Evolutionary conservation across 1,284 basidiomycete genomes (phyloP).

Genomic region (Spongiforma sp.): DNA sequence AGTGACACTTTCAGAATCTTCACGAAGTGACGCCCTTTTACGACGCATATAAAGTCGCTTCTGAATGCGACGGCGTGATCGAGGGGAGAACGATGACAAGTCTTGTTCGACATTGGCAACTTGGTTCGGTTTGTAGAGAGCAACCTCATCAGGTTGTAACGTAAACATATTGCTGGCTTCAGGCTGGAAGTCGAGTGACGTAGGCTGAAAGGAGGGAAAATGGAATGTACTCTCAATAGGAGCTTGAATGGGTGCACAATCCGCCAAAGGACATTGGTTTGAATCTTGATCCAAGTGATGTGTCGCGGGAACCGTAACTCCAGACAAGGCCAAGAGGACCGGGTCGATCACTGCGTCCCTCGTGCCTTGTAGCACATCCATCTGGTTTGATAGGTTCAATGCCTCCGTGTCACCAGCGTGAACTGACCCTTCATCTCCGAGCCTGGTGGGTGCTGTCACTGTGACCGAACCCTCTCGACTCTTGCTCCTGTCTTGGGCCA

Average conservation of each 20-base stretch:
- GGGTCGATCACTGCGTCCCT: slow-evolving; percentile 28
- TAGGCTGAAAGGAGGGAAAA: slow-evolving; percentile 2
- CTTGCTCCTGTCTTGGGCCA: slow-evolving; percentile 2
- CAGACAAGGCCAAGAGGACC: slow-evolving; percentile 25
- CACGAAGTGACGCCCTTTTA: slow-evolving; percentile 53
- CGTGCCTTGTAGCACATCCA: neutral
- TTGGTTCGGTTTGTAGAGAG: too few relatives aligned
- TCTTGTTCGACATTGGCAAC: slow-evolving; percentile 17
- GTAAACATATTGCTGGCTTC: too few relatives aligned
- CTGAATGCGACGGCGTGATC: slow-evolving; percentile 56
- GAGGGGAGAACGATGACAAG: slow-evolving; percentile 48
- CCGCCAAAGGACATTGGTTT: neutral
- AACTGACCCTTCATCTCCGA: slow-evolving; percentile 6
- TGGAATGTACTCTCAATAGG: neutral
- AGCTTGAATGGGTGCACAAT: neutral
- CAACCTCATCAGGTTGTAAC: neutral
- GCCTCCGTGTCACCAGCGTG: neutral
- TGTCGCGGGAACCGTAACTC: slow-evolving; percentile 1
- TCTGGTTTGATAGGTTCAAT: slow-evolving; percentile 4
- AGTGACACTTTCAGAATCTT: slow-evolving; percentile 3
- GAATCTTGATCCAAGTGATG: neutral
- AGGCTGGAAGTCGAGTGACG: neutral
- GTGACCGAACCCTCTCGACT: slow-evolving; percentile 15
- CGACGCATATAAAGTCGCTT: slow-evolving; percentile 77
- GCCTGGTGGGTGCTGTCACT: neutral